These are phyloP conservation scores for Carallia pectinifolia DNA, from an alignment of 345 rosid species.

Conservation along the genomic window DNA sequence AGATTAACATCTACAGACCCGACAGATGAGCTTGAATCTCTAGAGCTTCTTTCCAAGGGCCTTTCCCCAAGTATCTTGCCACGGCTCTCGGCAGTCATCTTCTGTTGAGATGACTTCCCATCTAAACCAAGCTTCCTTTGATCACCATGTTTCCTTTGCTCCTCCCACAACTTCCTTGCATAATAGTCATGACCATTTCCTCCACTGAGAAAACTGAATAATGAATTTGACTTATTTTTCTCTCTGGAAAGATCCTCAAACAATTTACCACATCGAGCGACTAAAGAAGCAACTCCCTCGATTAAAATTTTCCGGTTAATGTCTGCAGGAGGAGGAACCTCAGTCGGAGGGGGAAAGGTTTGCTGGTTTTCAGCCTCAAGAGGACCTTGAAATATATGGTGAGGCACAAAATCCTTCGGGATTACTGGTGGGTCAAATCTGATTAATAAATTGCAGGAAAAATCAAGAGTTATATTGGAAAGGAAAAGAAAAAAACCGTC, in stretches of 20 bases:
- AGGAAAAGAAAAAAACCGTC: background rate
- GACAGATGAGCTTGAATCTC: conserved; percentile 40
- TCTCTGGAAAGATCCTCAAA: conserved; percentile 95
- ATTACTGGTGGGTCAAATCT: conserved; percentile 83
- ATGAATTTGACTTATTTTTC: conserved; percentile 82
- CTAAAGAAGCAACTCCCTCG: conserved; percentile 90
- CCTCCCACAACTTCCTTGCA: conserved; percentile 86
- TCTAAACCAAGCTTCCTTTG: conserved; percentile 53
- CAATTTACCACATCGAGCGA: conserved; percentile 88
- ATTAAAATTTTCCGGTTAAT: conserved; percentile 68
- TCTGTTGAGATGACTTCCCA: conserved; percentile 49
- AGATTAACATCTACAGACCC: conserved; percentile 56
- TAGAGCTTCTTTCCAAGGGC: conserved; percentile 71
- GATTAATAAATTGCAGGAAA: conserved; percentile 18
- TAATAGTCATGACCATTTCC: conserved; percentile 86
- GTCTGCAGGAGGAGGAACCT: conserved; percentile 76
- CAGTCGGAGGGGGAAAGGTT: conserved; percentile 57
- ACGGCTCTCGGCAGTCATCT: conserved; percentile 85
- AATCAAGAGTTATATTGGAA: background rate
- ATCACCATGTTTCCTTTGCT: conserved; percentile 57
- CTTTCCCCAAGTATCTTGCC: conserved; percentile 84
- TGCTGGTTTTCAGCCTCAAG: conserved; percentile 47
- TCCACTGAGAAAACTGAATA: conserved; percentile 83
- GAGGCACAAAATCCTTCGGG: conserved; percentile 76
- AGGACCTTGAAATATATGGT: conserved; percentile 66